phyloP scores from a whole-genome alignment of 83 land plant species.

The Picea mariana region DNA sequence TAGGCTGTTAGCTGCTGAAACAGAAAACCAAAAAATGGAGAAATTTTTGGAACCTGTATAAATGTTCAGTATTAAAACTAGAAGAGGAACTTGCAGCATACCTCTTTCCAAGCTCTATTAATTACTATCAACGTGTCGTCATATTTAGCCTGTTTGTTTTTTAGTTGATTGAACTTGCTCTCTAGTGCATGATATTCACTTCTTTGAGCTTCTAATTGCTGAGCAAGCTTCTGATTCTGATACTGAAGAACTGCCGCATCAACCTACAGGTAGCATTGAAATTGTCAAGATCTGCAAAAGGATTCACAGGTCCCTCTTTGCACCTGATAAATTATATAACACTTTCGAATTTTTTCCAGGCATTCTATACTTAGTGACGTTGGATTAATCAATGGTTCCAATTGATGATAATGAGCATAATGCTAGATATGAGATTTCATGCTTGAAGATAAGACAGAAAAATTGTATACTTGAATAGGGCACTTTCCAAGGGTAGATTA shows the following conservation, averaged over 20 bases:
- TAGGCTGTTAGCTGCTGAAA: slow-evolving; percentile 8
- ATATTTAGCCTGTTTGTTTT: slow-evolving; percentile 70
- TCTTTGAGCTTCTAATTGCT: slow-evolving; percentile 82
- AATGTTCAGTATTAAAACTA: background rate
- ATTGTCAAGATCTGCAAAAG: background rate
- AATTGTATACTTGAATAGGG: too few species aligned
- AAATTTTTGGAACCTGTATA: background rate
- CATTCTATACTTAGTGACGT: background rate
- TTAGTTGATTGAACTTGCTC: slow-evolving; percentile 57
- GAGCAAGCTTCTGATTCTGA: slow-evolving; percentile 92
- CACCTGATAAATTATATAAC: background rate
- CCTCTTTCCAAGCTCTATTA: slow-evolving; percentile 84
- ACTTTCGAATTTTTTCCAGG: background rate
- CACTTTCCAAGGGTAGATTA: background rate
- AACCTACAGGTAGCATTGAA: slow-evolving; percentile 45
- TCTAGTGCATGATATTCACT: slow-evolving; percentile 72
- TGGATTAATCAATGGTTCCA: too few species aligned
- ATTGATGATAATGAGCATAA: background rate
- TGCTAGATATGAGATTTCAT: too few species aligned
- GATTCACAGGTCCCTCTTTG: background rate
- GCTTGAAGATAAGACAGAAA: too few species aligned
- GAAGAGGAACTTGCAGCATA: slow-evolving; percentile 16
- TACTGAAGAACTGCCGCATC: slow-evolving; percentile 86
- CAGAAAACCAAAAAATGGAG: background rate
- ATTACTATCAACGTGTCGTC: slow-evolving; percentile 66